phyloP scores from a whole-genome alignment of 257 asterid genomes.

The Nicotiana otophora region DNA sequence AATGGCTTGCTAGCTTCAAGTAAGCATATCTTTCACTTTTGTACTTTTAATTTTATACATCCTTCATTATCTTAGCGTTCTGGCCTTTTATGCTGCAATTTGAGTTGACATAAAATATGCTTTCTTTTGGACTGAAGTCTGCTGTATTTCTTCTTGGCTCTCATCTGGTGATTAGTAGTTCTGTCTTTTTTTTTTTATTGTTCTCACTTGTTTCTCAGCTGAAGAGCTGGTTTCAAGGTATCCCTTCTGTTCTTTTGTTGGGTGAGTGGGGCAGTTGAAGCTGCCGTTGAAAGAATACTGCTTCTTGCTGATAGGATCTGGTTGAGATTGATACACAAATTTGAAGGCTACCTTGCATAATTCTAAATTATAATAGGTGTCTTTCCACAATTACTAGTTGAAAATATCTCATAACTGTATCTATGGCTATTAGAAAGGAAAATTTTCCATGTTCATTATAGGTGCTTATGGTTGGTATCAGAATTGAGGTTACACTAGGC shows the following conservation, averaged over 20 bases:
- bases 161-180: background rate
- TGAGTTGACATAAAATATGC: background rate
- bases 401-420: no score
- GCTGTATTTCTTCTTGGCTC: background rate
- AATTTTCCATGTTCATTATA: background rate
- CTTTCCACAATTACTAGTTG: conserved; percentile 5
- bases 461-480: background rate
- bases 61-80: background rate
- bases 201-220: background rate
- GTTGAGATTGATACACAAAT: background rate
- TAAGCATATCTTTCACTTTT: conserved; percentile 30
- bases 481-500: background rate
- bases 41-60: background rate
- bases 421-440: background rate
- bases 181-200: background rate
- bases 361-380: background rate
- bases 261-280: background rate
- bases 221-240: background rate
- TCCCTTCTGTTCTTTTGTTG: background rate
- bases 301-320: background rate
- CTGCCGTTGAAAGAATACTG: background rate
- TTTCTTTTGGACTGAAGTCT: background rate
- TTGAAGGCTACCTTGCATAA: background rate
- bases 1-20: conserved; percentile 89
- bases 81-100: background rate